These are phyloP conservation scores for Cystofilobasidium bisporidii DNA, from an alignment of 768 basidiomycete species.

Conservation along the genomic window DNA sequence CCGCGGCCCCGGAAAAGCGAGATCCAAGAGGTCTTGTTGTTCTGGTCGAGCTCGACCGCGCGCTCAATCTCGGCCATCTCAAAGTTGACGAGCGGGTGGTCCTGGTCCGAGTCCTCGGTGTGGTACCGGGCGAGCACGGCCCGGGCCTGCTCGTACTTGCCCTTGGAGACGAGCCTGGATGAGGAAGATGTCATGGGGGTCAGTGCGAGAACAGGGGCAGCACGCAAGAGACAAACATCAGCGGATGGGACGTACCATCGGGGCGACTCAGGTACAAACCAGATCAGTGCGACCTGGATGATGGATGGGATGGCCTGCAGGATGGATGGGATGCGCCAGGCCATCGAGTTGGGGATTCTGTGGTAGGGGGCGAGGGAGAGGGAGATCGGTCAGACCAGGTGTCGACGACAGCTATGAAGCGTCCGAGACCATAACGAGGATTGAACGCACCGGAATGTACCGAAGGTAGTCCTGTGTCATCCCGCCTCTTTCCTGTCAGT, in stretches of 20 bases:
- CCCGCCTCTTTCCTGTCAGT: too few relatives aligned
- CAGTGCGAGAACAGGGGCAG: too few relatives aligned
- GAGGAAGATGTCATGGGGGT: too few relatives aligned
- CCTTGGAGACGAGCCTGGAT: slow-evolving; percentile 49
- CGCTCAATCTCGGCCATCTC: slow-evolving; percentile 26
- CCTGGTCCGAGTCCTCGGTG: slow-evolving; percentile 50
- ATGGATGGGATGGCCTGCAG: slow-evolving; percentile 45
- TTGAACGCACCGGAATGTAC: too few relatives aligned
- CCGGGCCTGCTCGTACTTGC: slow-evolving; percentile 59
- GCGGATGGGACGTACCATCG: slow-evolving; percentile 29
- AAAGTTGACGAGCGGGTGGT: slow-evolving; percentile 16
- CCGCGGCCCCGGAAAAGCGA: slow-evolving; percentile 8
- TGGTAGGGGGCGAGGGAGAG: too few relatives aligned
- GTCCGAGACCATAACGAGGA: too few relatives aligned
- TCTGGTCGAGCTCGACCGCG: slow-evolving; percentile 1
- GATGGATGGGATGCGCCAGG: slow-evolving; percentile 72
- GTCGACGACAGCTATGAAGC: too few relatives aligned
- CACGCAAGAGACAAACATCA: too few relatives aligned
- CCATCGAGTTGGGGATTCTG: slow-evolving; percentile 46
- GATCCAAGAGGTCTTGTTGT: not conserved
- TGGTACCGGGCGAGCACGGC: slow-evolving; percentile 71
- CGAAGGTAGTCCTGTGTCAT: slow-evolving; percentile 74
- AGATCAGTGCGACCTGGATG: slow-evolving; percentile 45
- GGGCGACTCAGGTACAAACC: slow-evolving; percentile 71
- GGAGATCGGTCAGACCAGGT: too few relatives aligned